Base-by-base conservation (phyloP, 169 alveolate genomes). In the Eimeria nieschulzi region DNA sequence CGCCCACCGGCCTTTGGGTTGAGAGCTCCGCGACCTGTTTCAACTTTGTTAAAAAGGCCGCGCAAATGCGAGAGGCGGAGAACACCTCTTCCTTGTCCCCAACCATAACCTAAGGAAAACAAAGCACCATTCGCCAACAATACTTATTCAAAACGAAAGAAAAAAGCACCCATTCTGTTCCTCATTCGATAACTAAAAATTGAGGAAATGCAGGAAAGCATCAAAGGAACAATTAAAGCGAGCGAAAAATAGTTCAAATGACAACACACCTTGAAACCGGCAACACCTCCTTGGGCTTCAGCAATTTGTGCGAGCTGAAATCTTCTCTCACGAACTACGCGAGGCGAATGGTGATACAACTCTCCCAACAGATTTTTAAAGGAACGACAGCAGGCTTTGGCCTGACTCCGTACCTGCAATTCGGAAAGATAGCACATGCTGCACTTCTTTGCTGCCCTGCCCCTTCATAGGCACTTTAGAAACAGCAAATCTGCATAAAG, bases 21-120 rank as follows among this genome's bases (percentile, higher is more conserved):
- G 97, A 97, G 72, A 79, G 95, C 85, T 95, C 97, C 68, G 98
- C 97, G 63, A 95, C 92, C 66, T 95, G 96, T 70, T 96, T 94
- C 83, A 97, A 63, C 92, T 94, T 95, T 46, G 94, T 90, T 46
- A 98, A 92, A 71, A 96, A 96, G 23, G 97, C 95, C 17, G 99
- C 98, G 79, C 97, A 91, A n/a, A 98, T 96, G 71, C 97, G 90
- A 85, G 96, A 98, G 10, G 98, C 98, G 19, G 98, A 88, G 75
- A 96, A 92, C 46, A 87, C 70, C 7, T 83, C 91, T 83, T 96
- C 94, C 82, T 96, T 95, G n/a, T 97, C 98, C 59, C 94, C 93
- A 72, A 95, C 96, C 26, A 87, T 92, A 9, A 97, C 98, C 79
- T 94, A 93, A 92, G 94, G 96, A 13, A 33, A 59, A n/a, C 68